A percentile compares a stretch with the other conserved stretches of the same genome.
These are phyloP conservation scores for Brassica juncea DNA, from an alignment of 345 rosid species.

Conservation along the genomic window DNA sequence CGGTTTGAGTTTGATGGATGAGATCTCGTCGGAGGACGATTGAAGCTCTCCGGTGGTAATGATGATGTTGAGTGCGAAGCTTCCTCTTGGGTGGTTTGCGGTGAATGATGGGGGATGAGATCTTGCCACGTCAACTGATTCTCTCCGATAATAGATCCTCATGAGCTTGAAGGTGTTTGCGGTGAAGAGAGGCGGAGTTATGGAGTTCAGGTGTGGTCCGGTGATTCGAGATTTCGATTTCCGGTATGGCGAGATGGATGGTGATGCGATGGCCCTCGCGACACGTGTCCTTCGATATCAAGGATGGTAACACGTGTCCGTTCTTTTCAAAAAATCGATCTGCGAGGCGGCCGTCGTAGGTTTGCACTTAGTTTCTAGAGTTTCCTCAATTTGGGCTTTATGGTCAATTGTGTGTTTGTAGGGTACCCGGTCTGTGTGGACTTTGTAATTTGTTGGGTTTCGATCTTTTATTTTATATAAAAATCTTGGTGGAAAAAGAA, in stretches of 20 bases:
- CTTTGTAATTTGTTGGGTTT: no score
- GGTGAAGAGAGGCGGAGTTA: background rate
- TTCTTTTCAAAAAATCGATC: background rate
- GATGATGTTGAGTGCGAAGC: background rate
- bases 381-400: background rate
- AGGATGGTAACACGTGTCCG: background rate
- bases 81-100: background rate
- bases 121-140: background rate
- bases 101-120: background rate
- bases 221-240: background rate
- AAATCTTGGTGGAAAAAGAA: no score
- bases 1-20: background rate
- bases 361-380: background rate
- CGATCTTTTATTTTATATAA: no score
- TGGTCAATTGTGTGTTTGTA: no score
- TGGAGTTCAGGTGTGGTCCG: background rate
- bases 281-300: background rate
- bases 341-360: background rate
- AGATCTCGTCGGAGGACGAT: background rate
- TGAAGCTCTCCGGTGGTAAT: background rate
- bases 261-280: background rate
- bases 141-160: background rate
- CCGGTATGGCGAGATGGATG: background rate
- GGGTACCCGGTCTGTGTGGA: no score
- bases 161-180: no score